Base-by-base conservation (phyloP, 331 rosid genomes). In the Telfairia occidentalis region DNA sequence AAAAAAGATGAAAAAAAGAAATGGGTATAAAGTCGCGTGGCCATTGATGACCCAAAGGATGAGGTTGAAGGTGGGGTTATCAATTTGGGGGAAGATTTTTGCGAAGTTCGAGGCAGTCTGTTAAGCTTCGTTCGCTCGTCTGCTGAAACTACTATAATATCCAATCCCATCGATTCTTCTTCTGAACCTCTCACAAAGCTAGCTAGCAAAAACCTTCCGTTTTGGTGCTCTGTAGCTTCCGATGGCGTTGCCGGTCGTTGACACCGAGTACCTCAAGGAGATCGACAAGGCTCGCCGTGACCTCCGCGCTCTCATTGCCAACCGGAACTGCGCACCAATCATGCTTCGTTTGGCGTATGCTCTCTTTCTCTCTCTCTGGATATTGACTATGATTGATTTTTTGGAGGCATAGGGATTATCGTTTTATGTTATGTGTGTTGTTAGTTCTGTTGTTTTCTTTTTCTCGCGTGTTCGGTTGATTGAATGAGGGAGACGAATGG, bases 261-360 rank as follows among this genome's bases (percentile, higher is more conserved):
- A 90, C 78, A 58, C 86, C 0, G 96, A 87, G n/a, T 94, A 91
- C 78, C 89, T 94, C 55, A 88, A 86, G 77, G 85, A 88, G 66
- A 70, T 91, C 78, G 90, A 89, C 59, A 94, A 78, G 78, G 96
- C 96, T 85, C 96, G 92, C 74, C 88, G 92, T 21, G 78, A 89
- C 84, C 97, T 89, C 78, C 91, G 96, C 1, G 90, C 96, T 28
- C 96, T 94, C 84, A 88, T 94, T 79, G 83, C 97, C 78, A 77
- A 53, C 83, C 72, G 96, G 21, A 86, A 87, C 82, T 94, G 98
- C 79, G 92, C 97, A 66, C 97, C 97, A 10, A 63, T 93, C 81
- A 91, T 89, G 98, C 95, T 91, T 80, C 92, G 96, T 60, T 65
- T 91, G 23, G 96, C 97, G 96, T 94, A 87, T 9, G 21, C 70